Evolutionary conservation across 1,139 yeast genomes (phyloP).

Genomic region (Ashbya aceris): DNA sequence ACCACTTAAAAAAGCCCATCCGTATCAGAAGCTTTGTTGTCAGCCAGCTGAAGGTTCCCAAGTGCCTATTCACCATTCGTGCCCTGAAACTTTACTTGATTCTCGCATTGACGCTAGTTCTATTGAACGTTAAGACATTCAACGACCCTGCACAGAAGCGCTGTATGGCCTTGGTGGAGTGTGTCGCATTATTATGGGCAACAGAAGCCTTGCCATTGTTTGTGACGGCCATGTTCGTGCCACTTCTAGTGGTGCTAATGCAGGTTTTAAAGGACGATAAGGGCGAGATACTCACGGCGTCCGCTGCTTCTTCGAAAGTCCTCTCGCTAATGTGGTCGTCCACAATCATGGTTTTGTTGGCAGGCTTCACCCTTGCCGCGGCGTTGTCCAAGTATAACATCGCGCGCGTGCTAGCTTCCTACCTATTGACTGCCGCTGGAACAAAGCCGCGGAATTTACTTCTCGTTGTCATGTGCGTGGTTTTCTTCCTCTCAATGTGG

Average conservation of each 20-base stretch:
- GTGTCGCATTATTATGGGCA: constrained; percentile 69
- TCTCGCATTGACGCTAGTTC: constrained; percentile 36
- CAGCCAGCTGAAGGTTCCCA: constrained; percentile 29
- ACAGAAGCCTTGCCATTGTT: constrained; percentile 63
- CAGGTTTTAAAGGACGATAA: constrained; percentile 45
- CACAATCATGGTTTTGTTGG: constrained; percentile 75
- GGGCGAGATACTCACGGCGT: constrained; percentile 50
- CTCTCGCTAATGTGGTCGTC: constrained; percentile 91
- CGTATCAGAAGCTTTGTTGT: constrained; percentile 33
- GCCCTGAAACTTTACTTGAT: constrained; percentile 40
- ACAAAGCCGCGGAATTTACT: constrained; percentile 72
- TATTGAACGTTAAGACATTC: constrained; percentile 48
- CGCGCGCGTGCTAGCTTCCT: constrained; percentile 77
- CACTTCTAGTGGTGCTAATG: constrained; percentile 46
- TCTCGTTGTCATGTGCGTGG: constrained; percentile 74
- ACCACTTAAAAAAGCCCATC: constrained; percentile 29
- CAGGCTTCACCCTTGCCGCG: constrained; percentile 92
- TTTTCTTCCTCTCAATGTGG: constrained; percentile 87
- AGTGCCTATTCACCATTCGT: constrained; percentile 33
- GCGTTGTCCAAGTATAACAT: constrained; percentile 84
- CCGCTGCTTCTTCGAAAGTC: constrained; percentile 65
- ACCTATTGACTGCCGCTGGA: constrained; percentile 73
- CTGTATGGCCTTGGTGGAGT: constrained; percentile 58
- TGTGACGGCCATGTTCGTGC: constrained; percentile 56
- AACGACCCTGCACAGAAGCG: constrained; percentile 51